phyloP scores from a whole-genome alignment of 805 yeast genomes.

The Sungouiozyma intestinalis region DNA sequence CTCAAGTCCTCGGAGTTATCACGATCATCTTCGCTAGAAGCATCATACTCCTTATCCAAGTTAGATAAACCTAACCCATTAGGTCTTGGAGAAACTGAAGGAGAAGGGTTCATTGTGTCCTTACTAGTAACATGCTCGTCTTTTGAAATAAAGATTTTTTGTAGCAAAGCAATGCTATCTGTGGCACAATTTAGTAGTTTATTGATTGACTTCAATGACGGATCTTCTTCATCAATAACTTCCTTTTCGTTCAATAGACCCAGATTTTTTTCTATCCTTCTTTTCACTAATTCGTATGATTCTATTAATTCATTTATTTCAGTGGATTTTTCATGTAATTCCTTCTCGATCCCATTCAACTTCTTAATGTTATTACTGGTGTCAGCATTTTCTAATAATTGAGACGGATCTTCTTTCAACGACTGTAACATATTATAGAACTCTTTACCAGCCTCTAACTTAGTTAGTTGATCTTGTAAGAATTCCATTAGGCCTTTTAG shows the following conservation, averaged over 20 bases:
- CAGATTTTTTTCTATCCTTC: conserved; percentile 37
- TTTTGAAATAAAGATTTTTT: conserved; percentile 19
- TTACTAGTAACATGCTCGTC: conserved; percentile 45
- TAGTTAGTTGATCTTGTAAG: background rate
- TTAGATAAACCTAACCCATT: background rate
- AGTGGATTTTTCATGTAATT: conserved; percentile 38
- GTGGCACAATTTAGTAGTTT: background rate
- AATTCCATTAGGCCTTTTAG: background rate
- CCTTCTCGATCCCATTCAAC: conserved; percentile 41
- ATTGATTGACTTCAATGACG: background rate
- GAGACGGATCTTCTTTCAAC: background rate
- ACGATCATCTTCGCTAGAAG: background rate
- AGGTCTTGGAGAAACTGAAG: background rate
- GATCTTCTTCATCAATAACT: conserved; percentile 39
- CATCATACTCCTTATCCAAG: background rate
- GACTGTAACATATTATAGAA: background rate
- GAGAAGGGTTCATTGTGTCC: conserved; percentile 29
- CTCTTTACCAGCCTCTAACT: background rate
- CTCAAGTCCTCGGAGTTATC: background rate
- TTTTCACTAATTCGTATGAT: conserved; percentile 42
- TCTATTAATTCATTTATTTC: conserved; percentile 46
- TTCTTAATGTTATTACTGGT: background rate
- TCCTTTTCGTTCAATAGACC: conserved; percentile 40
- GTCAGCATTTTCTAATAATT: background rate
- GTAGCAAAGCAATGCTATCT: background rate